These are phyloP conservation scores for Pelargonium fulgidum DNA, from an alignment of 441 rosid species.

Conservation along the genomic window DNA sequence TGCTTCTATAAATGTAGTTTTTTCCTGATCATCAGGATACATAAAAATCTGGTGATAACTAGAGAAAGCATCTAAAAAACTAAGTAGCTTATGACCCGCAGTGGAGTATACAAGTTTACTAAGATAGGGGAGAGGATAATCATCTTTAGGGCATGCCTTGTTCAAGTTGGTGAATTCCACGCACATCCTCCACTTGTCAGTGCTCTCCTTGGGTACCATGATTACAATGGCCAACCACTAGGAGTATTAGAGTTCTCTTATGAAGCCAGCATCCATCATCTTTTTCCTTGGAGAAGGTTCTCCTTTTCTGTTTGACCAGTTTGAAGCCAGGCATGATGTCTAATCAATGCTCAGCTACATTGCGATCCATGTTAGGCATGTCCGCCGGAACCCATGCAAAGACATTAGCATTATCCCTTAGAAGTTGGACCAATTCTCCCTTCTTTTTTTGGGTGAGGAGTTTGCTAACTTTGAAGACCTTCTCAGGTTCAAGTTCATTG, in stretches of 20 bases:
- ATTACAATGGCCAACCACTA: no score
- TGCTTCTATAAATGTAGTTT: neutral
- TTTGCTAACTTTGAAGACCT: no score
- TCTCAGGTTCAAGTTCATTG: no score
- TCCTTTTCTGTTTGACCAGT: neutral
- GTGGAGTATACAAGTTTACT: neutral
- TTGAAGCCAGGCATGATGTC: neutral
- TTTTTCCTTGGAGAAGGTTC: neutral
- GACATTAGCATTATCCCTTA: no score
- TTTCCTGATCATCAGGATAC: neutral
- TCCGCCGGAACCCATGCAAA: conserved; percentile 2
- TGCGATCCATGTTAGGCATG: neutral
- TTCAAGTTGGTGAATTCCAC: neutral
- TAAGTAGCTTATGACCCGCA: neutral
- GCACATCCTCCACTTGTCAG: neutral
- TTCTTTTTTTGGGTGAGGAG: no score
- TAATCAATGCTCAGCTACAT: neutral
- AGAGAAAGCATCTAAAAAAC: neutral
- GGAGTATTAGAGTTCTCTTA: no score
- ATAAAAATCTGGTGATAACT: neutral
- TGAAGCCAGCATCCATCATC: no score
- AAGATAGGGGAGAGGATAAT: neutral
- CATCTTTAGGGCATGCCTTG: no score
- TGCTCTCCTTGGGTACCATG: neutral
- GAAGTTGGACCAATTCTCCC: no score